Base-by-base conservation (phyloP, 371 early-diverging fungal genomes). In the Chytridium lagenaria region DNA sequence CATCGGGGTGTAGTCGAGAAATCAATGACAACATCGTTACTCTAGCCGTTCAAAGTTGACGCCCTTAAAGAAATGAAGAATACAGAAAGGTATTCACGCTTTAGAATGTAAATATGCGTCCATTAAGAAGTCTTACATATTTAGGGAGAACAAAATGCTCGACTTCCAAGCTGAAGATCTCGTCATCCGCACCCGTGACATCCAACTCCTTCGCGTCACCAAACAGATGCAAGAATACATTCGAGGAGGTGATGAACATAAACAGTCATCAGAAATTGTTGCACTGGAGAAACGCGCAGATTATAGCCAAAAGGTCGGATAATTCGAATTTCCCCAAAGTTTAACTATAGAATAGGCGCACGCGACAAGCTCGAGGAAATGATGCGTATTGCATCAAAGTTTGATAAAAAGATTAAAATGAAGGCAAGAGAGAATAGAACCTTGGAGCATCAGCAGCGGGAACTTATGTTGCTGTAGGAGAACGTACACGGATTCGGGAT, bases 171-270 rank as follows among this genome's bases (percentile, higher is more conserved):
- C 86, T 0, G 86, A 87, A 37, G 84, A 88, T 59, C 77, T 86
- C 23, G 70, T 79, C 7, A 77, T 83, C 31, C 70, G 79, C 30
- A 88, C 83, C 1, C 76, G 86, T 7, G 87, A 88, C 67, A 84
- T 88, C 39, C 88, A 88, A 76, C 80, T 88, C 0, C 76, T 88
- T 5, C 76, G 88, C 0, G 85, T 88, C 36, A 85, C 87, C 15
- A 88, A 88, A 73, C 81, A 82, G 50, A 88, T 88, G 86, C 88
- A 88, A 70, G 88, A 88, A 65, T 87, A 77, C 66, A 77, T 88
- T 40, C 74, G 87, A 12, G 71, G 81, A 26, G 86, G 86, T 3
- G 86, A 86, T 63, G 83, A 82, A 69, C 74, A 76, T 55, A 83
- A 83, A 75, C 86, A 86, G 66, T 37, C 79, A 5, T 71, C 80